Base-by-base conservation (phyloP, 2,329 filamentous ascomycete genomes). In the Calonectria honghensis region DNA sequence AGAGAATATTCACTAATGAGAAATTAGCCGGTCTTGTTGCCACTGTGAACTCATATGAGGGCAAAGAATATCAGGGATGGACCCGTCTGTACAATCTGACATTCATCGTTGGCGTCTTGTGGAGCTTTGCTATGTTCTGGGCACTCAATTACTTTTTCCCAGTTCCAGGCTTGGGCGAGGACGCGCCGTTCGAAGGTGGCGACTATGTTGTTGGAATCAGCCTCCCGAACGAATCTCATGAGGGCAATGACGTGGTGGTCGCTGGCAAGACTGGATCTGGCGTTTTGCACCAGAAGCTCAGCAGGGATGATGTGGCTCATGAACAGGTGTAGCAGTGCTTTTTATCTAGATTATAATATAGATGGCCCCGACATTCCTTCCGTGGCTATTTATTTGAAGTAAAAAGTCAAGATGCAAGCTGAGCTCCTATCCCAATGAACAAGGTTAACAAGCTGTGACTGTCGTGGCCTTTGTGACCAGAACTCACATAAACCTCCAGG, bases 31-130 rank as follows among this genome's bases (percentile, higher is more conserved):
- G 75, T 35, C 52, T 77, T 29, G 63, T 74, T 9, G 74, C 57
- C 11, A 75, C 68, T 14, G 73, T 77, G 27, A 76, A 77, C 29
- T 54, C 29, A 31, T 66, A 65, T 11, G 59, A 72, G 6, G 68
- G 51, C 29, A 27, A 59, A 9, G 13, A 54, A 3, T 73, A 71
- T 13, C 41, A 64, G 6, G 59, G 37, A 7, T 77, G 74, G 75
- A 70, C 61, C 35, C 71, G 69, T 14, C 67, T 77, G 2, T 77
- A 74, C 31, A 77, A 77, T 51, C 64, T 77, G 11, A 73, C 75
- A 9, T 77, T 76, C 37, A 27, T 77, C 13, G 71, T 76, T 6
- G 75, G 75, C 13, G 57, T 77, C 29, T 57, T 63, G 14, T 74
- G 72, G 68, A 72, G 69, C 39, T 76, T 76, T 24, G 20, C 16